Evolutionary conservation across 2,329 filamentous ascomycete genomes (phyloP), one percentile per base, ranked within the genome.

Genomic region (Neofusicoccum parvum): DNA sequence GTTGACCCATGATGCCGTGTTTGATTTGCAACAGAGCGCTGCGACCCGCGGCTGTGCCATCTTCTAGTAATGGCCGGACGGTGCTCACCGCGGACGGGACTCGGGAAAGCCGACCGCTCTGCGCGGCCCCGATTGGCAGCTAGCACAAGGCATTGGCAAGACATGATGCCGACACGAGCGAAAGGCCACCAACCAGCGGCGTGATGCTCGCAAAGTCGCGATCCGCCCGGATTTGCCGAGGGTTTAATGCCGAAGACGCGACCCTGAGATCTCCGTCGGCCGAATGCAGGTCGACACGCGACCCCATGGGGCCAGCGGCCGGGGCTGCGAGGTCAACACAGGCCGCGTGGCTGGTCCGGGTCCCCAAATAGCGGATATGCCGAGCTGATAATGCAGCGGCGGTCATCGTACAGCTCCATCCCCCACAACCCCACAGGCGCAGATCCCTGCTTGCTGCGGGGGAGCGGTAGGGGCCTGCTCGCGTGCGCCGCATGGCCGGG

Each of bases 361-460:
- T 48, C 41, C 15, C 43, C 43, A 23, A 7, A 10, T 15, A 20
- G 27, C 56, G 56, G 56, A 37, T 17, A 36, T 48, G 5, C 56
- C 56, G 56, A 60, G 32, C 15, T 36, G 41, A 12, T 23, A 37
- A 23, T 48, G 32, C 56, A 37, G 56, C 12, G 36, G 36, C 4
- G 11, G 23, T 15, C 39, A 43, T 43, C 23, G 23, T n/a, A n/a
- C n/a, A 36, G 39, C 53, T 14, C 9, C 39, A 20, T 15, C 39
- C 54, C 54, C 39, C 39, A 34, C 39, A 58, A 45, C 54, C 54
- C 54, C 54, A 46, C 54, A 58, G 27, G 23, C 39, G 41, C 32
- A 23, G 32, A 60, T 60, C 56, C 56, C 43, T 60, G 56, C 56
- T 15, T 48, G 56, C 56, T 39, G 56, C 37, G 56, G 43, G 43